Evolutionary conservation across 225 moss, liverwort and hornwort species (phyloP).

Genomic region (Sphagnum contortum): DNA sequence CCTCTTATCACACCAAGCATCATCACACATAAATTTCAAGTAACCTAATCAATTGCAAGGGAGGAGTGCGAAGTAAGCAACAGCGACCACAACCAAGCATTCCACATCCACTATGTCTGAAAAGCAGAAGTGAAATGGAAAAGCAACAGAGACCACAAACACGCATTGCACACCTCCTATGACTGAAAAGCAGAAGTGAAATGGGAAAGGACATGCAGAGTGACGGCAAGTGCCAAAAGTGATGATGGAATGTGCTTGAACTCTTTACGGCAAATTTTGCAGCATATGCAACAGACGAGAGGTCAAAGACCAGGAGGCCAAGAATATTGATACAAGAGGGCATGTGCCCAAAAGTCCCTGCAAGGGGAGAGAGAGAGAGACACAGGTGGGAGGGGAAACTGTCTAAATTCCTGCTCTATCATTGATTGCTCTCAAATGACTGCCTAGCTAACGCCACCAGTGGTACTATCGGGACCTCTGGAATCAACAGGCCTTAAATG

Average conservation of each 20-base stretch:
- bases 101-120: too few relatives aligned
- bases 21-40: too few relatives aligned
- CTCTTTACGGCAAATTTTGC: constrained; percentile 50
- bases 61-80: too few relatives aligned
- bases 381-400: constrained; percentile 14
- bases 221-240: too few relatives aligned
- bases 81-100: too few relatives aligned
- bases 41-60: too few relatives aligned
- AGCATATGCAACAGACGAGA: constrained; percentile 10
- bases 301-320: constrained; percentile 26
- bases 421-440: constrained; percentile 29
- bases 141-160: too few relatives aligned
- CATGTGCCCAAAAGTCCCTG: constrained; percentile 65
- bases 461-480: constrained; percentile 42
- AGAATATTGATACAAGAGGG: constrained; percentile 64
- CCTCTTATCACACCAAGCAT: too few relatives aligned
- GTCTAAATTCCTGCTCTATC: constrained; percentile 40
- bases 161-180: too few relatives aligned
- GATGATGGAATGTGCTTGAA: neutral
- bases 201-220: too few relatives aligned
- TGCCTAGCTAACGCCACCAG: constrained; percentile 36
- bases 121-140: too few relatives aligned
- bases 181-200: too few relatives aligned
- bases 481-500: constrained; percentile 42
- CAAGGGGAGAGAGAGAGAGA: constrained; percentile 33